Percentiles rank a stretch among this genome's conserved stretches.
These are phyloP conservation scores for Talaromyces rugulosus DNA, from an alignment of 2,329 filamentous ascomycete genomes.

Conservation along the genomic window DNA sequence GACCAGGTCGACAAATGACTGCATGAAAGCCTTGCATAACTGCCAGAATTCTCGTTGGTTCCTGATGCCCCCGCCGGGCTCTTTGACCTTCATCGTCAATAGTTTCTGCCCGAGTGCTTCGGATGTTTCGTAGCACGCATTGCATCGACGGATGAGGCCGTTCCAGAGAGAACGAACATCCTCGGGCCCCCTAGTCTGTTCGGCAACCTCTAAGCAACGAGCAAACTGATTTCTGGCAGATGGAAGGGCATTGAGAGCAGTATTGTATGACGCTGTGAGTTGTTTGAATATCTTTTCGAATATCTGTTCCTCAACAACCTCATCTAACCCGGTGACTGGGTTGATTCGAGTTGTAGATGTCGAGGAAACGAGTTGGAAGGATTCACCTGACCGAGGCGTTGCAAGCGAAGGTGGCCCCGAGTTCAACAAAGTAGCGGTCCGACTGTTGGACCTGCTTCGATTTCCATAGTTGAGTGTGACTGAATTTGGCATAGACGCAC, in stretches of 20 bases:
- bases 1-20: slow-evolving; percentile 45
- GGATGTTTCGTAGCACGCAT: slow-evolving; percentile 66
- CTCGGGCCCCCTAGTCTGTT: slow-evolving; percentile 56
- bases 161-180: slow-evolving; percentile 64
- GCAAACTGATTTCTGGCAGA: slow-evolving; percentile 64
- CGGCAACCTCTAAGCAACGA: slow-evolving; percentile 59
- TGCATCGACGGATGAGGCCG: slow-evolving; percentile 66
- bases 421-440: slow-evolving; percentile 51
- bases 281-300: slow-evolving; percentile 82
- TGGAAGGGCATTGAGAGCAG: slow-evolving; percentile 69
- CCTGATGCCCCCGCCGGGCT: slow-evolving; percentile 64
- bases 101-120: slow-evolving; percentile 69
- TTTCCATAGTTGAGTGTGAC: slow-evolving; percentile 25
- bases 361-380: slow-evolving; percentile 55
- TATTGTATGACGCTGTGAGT: slow-evolving; percentile 67
- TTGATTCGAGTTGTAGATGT: slow-evolving; percentile 48
- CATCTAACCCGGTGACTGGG: slow-evolving; percentile 57
- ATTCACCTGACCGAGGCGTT: slow-evolving; percentile 78
- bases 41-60: slow-evolving; percentile 60
- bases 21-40: slow-evolving; percentile 61
- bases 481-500: slow-evolving; percentile 25
- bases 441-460: slow-evolving; percentile 47
- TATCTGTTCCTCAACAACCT: slow-evolving; percentile 69
- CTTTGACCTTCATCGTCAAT: slow-evolving; percentile 77
- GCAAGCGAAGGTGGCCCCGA: slow-evolving; percentile 45